Evolutionary conservation across 352 stramenopile genomes (phyloP), one percentile per base, ranked within the genome.

Genomic region (Stramenopiles sp.): DNA sequence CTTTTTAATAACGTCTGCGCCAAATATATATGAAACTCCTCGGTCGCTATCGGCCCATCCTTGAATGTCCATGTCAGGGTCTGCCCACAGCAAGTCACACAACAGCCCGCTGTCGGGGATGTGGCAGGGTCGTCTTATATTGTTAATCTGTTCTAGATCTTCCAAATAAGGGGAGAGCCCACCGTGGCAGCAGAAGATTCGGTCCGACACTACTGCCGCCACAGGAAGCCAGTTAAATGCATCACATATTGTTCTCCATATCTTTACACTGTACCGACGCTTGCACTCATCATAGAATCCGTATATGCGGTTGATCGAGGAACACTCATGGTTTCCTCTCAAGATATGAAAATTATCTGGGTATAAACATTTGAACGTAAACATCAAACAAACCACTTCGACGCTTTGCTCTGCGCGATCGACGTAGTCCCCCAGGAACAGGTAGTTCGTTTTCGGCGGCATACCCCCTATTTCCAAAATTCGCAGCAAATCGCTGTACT

Each of bases 281-380:
- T 97, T 98, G 88, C 93, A 98, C 79, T 99, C 95, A 80, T 98
- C 93, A 81, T 98, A 98, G 80, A 99, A 99, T 25, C 94, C 94
- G 83, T 99, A 99, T 80, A 99, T 98, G 49, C 93, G 87, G 82
- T 98, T 98, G 77, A 98, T 98, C 32, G 92, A 96, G 36, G 91
- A 90, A 76, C 90, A 97, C 81, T 99, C 95, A 83, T 99, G 95
- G 84, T 99, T 99, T 1, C 95, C 95, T 35, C 94, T 84, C 68
- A 99, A 82, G 4, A 99, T 86, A 78, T 95, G 98, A 77, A 99
- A 95, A 68, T 96, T 95, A 74, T 96, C 88, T 12, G 94, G 94
- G 82, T 97, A 98, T 81, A 97, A 97, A 82, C 98, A 96, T 82
- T 99, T 99, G 87, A 97, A 98, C 4, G 88, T 88, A 71, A 98